These are phyloP conservation scores for Sporothrix euskadiensis DNA, from an alignment of 2,329 filamentous ascomycete genomes.

Conservation along the genomic window DNA sequence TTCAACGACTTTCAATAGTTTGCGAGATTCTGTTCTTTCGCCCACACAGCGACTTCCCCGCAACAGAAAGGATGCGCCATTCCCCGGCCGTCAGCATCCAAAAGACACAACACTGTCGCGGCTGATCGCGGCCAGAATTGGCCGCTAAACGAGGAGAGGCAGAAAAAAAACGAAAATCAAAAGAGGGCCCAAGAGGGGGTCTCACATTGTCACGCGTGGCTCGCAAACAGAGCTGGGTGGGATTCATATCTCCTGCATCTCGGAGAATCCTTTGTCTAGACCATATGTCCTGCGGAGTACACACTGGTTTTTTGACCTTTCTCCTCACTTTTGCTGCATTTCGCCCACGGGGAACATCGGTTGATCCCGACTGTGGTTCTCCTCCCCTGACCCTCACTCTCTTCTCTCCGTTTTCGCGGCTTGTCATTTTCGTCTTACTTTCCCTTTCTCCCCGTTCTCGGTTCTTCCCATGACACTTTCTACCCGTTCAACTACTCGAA, in stretches of 20 bases:
- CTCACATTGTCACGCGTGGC: background rate
- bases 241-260: background rate
- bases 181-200: background rate
- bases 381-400: background rate
- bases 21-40: background rate
- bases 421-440: background rate
- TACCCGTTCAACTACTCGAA: background rate
- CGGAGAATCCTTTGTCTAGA: background rate
- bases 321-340: background rate
- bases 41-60: background rate
- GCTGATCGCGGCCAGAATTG: background rate
- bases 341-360: background rate
- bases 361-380: background rate
- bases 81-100: constrained; percentile 5
- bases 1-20: too few relatives aligned
- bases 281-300: background rate
- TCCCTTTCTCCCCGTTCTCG: background rate
- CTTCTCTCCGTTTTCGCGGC: background rate
- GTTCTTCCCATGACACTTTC: background rate
- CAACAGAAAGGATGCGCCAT: constrained; percentile 9
- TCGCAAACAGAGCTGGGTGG: background rate
- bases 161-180: background rate
- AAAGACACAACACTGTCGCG: background rate
- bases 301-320: background rate
- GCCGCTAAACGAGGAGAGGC: background rate